Conservation (phyloP, 768 basidiomycete species). For the Strobilomyces echinocephalus region DNA sequence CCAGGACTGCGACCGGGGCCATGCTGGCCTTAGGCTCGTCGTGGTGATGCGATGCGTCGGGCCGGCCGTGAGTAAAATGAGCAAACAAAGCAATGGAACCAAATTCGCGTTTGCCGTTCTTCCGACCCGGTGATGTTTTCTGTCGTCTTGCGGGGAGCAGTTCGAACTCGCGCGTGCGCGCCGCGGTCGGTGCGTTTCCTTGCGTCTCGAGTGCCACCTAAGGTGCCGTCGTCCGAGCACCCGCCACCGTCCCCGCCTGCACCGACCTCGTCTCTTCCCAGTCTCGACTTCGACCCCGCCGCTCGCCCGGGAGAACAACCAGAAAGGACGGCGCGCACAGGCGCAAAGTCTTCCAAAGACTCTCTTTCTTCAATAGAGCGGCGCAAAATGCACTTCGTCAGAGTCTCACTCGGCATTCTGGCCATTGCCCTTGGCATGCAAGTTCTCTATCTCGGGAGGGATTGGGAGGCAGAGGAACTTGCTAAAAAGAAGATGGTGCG, state of each 20-base stretch:
- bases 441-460: slow-evolving; percentile 65
- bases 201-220: slow-evolving; percentile 18
- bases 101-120: neutral
- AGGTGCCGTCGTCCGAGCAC: slow-evolving; percentile 4
- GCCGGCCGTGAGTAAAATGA: neutral
- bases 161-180: slow-evolving; percentile 15
- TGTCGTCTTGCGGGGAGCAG: slow-evolving; percentile 20
- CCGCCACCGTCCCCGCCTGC: slow-evolving; percentile 6
- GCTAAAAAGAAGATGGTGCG: slow-evolving; percentile 56
- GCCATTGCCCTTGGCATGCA: slow-evolving; percentile 53
- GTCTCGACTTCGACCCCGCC: slow-evolving; percentile 62
- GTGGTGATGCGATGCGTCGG: neutral
- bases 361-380: slow-evolving; percentile 76
- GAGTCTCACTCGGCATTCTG: slow-evolving; percentile 51
- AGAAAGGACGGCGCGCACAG: slow-evolving; percentile 50
- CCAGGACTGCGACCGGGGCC: no score
- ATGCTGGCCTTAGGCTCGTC: no score
- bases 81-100: neutral
- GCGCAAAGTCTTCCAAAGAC: slow-evolving; percentile 74
- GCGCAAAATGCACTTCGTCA: slow-evolving; percentile 52
- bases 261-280: slow-evolving; percentile 34
- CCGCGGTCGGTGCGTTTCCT: slow-evolving; percentile 21
- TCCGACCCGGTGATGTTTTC: slow-evolving; percentile 19
- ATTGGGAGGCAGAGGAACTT: slow-evolving; percentile 74
- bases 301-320: slow-evolving; percentile 34